Evolutionary conservation across 495 filamentous ascomycete species (phyloP).

Genomic region (Margaritispora aquatica): DNA sequence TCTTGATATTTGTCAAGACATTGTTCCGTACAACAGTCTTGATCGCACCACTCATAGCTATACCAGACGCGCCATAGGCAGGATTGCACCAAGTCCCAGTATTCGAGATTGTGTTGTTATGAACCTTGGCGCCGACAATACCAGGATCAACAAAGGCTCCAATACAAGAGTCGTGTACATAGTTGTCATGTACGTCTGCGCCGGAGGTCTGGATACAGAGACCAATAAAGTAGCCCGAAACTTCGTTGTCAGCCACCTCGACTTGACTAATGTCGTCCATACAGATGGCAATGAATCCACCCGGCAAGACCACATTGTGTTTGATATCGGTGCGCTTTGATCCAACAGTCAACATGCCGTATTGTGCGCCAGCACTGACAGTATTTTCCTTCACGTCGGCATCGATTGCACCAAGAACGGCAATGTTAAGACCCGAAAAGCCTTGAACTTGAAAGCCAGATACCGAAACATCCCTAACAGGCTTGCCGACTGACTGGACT

Average conservation of each 20-base stretch:
- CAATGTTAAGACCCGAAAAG: slow-evolving; percentile 21
- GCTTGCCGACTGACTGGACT: slow-evolving; percentile 1
- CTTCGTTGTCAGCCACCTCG: slow-evolving; percentile 3
- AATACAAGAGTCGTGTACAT: background rate
- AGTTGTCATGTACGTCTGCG: slow-evolving; percentile 14
- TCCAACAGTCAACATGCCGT: slow-evolving; percentile 17
- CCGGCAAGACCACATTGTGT: background rate
- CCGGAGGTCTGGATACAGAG: slow-evolving; percentile 16
- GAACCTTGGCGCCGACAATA: background rate
- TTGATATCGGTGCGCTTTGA: slow-evolving; percentile 9
- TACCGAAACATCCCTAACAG: slow-evolving; percentile 10
- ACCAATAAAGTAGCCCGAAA: slow-evolving; percentile 13
- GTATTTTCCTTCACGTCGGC: slow-evolving; percentile 5
- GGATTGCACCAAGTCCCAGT: background rate
- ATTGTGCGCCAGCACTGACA: slow-evolving; percentile 2
- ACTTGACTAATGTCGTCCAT: slow-evolving; percentile 18
- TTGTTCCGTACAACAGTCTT: background rate
- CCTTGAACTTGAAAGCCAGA: slow-evolving; percentile 10
- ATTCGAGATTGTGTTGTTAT: background rate
- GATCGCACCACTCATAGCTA: background rate
- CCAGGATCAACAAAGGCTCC: background rate
- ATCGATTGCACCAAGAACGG: slow-evolving; percentile 16
- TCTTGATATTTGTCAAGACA: background rate
- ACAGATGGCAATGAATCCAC: slow-evolving; percentile 9
- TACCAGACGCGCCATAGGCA: background rate